Percentiles rank a stretch among this genome's conserved stretches.
These are phyloP conservation scores for Pyracantha coccinea DNA, from an alignment of 331 rosid genomes.

Conservation along the genomic window DNA sequence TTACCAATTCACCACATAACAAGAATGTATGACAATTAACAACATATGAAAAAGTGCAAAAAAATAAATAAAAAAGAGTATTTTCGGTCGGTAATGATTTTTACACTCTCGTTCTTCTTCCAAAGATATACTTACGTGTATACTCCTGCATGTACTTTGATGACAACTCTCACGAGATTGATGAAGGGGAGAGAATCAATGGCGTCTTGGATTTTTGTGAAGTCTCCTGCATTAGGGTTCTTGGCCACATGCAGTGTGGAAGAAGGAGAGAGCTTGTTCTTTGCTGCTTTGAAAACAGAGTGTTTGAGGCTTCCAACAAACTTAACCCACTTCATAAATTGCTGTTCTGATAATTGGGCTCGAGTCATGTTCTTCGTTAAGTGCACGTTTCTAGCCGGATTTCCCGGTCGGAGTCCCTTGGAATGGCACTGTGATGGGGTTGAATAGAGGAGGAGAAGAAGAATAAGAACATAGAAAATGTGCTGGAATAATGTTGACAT, in stretches of 20 bases:
- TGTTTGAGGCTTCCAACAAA: conserved; percentile 79
- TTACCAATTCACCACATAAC: background rate
- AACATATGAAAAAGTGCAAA: background rate
- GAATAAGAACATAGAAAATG: conserved; percentile 24
- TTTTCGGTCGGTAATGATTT: background rate
- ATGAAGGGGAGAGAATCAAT: conserved; percentile 80
- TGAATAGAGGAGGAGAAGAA: conserved; percentile 43
- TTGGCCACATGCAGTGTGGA: conserved; percentile 63
- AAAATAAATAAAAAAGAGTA: conserved; percentile 3
- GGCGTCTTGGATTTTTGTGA: conserved; percentile 76
- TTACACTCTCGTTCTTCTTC: too few relatives aligned
- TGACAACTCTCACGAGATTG: conserved; percentile 80
- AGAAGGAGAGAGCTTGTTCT: conserved; percentile 80
- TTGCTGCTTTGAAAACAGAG: conserved; percentile 59
- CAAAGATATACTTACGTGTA: conserved; percentile 56
- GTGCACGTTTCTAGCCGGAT: conserved; percentile 15
- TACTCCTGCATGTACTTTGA: conserved; percentile 90
- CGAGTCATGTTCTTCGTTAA: conserved; percentile 30
- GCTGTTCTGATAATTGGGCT: conserved; percentile 56
- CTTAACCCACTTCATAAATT: conserved; percentile 80
- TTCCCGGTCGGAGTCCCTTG: conserved; percentile 41
- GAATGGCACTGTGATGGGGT: conserved; percentile 46
- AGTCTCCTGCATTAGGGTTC: conserved; percentile 53
- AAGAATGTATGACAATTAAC: background rate
- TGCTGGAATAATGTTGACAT: conserved; percentile 39